phyloP scores from a whole-genome alignment of 495 filamentous ascomycete species.

The Podospora anserina region DNA sequence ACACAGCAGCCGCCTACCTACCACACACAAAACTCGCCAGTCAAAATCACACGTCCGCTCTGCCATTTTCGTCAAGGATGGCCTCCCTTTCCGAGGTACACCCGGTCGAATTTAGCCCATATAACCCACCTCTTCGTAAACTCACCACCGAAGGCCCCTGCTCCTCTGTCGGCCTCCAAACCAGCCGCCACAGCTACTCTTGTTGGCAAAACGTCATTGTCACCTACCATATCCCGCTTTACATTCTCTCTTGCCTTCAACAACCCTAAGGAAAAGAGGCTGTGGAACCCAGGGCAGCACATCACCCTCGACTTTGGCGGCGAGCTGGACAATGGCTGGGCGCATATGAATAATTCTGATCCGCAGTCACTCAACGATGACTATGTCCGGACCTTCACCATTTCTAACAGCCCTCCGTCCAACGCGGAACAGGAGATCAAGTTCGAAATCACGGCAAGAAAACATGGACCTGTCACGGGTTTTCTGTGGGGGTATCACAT shows the following conservation, averaged over 20 bases:
- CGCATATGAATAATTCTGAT: constrained; percentile 77
- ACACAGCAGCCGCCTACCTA: constrained; percentile 56
- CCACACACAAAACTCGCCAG: constrained; percentile 67
- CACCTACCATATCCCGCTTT: constrained; percentile 61
- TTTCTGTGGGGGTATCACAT: constrained; percentile 59
- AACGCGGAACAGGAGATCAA: constrained; percentile 30
- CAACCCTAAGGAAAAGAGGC: neutral
- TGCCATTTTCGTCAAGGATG: constrained; percentile 58
- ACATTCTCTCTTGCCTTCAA: constrained; percentile 53
- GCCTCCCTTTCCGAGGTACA: constrained; percentile 63
- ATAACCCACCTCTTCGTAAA: constrained; percentile 51
- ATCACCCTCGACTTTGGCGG: constrained; percentile 66
- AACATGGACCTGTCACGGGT: constrained; percentile 62
- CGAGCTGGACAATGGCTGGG: constrained; percentile 67
- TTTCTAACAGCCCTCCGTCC: constrained; percentile 55
- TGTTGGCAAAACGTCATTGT: constrained; percentile 53
- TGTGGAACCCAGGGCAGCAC: constrained; percentile 69
- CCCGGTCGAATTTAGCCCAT: constrained; percentile 60
- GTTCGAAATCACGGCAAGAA: constrained; percentile 68
- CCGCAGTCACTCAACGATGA: constrained; percentile 78
- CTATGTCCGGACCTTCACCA: constrained; percentile 75
- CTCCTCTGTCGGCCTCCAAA: constrained; percentile 10
- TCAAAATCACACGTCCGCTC: constrained; percentile 61
- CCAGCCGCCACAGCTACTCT: constrained; percentile 47
- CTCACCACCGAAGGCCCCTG: constrained; percentile 33